phyloP scores from a whole-genome alignment of 345 rosid species.

The Cochlearia excelsa region DNA sequence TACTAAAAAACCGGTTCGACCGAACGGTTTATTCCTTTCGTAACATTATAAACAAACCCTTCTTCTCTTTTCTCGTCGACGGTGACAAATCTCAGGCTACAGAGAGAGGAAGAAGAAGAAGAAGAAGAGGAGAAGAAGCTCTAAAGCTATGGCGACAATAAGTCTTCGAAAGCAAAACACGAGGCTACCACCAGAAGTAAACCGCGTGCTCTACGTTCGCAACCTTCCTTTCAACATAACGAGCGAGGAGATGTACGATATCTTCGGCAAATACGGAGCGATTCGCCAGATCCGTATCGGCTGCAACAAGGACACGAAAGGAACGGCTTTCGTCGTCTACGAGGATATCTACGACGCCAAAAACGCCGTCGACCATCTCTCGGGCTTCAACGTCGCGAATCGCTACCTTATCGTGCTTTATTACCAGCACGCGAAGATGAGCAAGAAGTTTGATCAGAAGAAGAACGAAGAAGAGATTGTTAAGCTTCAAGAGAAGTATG shows the following conservation, averaged over 20 bases:
- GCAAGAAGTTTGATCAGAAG: slow-evolving; percentile 90
- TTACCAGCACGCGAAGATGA: slow-evolving; percentile 93
- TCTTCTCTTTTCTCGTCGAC: too few relatives aligned
- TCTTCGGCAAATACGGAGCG: slow-evolving; percentile 95
- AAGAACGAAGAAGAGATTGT: slow-evolving; percentile 84
- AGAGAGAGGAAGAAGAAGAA: too few relatives aligned
- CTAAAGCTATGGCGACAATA: slow-evolving; percentile 39
- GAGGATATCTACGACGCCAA: slow-evolving; percentile 98
- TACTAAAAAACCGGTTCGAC: too few relatives aligned
- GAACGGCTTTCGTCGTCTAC: slow-evolving; percentile 90
- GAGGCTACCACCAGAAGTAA: slow-evolving; percentile 92
- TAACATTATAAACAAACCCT: too few relatives aligned
- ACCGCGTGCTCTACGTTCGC: slow-evolving; percentile 87
- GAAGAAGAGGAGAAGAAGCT: too few relatives aligned
- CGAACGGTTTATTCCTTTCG: too few relatives aligned
- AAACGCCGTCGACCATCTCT: slow-evolving; percentile 94
- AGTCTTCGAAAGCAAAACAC: slow-evolving; percentile 82
- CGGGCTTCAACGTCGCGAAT: slow-evolving; percentile 97
- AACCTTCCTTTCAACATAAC: slow-evolving; percentile 98
- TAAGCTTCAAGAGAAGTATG: slow-evolving; percentile 90
- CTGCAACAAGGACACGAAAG: slow-evolving; percentile 81
- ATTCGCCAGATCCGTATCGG: slow-evolving; percentile 97
- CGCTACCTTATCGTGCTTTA: slow-evolving; percentile 83
- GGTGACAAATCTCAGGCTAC: too few relatives aligned
- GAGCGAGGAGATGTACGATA: slow-evolving; percentile 99